These are phyloP conservation scores for Fusarium tuaranense DNA, from an alignment of 2,329 filamentous ascomycete species.

Conservation along the genomic window DNA sequence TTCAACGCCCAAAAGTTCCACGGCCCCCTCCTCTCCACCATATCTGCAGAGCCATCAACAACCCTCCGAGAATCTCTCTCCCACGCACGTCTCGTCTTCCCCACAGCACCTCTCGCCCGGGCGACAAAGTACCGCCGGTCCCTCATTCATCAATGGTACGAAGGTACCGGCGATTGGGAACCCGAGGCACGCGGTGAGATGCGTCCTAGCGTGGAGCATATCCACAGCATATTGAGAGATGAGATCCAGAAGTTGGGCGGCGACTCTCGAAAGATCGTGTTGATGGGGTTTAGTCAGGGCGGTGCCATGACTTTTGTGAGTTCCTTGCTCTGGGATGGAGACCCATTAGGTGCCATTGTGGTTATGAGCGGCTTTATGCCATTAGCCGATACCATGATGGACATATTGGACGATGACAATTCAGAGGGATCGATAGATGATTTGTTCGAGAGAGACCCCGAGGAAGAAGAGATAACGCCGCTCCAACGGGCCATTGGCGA, in stretches of 20 bases:
- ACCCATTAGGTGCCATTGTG: slow-evolving; percentile 51
- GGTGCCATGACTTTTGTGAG: slow-evolving; percentile 60
- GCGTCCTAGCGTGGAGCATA: slow-evolving; percentile 53
- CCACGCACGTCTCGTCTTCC: slow-evolving; percentile 62
- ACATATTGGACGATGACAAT: slow-evolving; percentile 16
- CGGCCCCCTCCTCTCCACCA: slow-evolving; percentile 50
- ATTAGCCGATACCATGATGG: slow-evolving; percentile 49
- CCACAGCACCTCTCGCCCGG: slow-evolving; percentile 55
- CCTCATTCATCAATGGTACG: slow-evolving; percentile 52
- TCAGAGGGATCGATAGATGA: slow-evolving; percentile 17
- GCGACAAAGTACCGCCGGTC: slow-evolving; percentile 49
- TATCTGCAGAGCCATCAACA: neutral
- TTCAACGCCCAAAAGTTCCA: slow-evolving; percentile 55
- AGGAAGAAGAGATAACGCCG: slow-evolving; percentile 15
- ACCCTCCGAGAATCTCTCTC: slow-evolving; percentile 53
- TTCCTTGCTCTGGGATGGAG: slow-evolving; percentile 57
- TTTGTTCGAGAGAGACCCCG: slow-evolving; percentile 33
- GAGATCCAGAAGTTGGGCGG: slow-evolving; percentile 52
- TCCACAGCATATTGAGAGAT: slow-evolving; percentile 52
- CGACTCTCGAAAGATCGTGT: slow-evolving; percentile 54
- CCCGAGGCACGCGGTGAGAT: slow-evolving; percentile 50
- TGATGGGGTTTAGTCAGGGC: slow-evolving; percentile 67
- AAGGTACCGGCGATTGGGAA: slow-evolving; percentile 52
- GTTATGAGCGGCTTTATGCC: slow-evolving; percentile 62
- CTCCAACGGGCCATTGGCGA: slow-evolving; percentile 40